These are phyloP conservation scores for Phytophthora pistaciae DNA, from an alignment of 352 stramenopile genomes.

Conservation along the genomic window DNA sequence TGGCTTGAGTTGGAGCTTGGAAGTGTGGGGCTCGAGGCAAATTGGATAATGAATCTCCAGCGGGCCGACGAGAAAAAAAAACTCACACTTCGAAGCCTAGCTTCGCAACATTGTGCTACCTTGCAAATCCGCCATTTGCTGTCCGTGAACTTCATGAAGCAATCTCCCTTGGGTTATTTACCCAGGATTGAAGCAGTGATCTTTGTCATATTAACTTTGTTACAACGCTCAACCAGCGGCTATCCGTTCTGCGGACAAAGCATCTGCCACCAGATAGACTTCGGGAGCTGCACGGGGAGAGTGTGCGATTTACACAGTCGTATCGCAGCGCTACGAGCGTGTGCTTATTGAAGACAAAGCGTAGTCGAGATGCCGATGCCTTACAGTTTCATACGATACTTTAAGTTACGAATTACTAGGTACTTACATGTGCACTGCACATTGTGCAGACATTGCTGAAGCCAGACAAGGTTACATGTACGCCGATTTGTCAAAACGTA, in stretches of 20 bases:
- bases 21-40: background rate
- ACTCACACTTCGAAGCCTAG: background rate
- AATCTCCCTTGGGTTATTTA: background rate
- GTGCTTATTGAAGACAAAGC: too few relatives aligned
- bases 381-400: too few relatives aligned
- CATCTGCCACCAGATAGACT: background rate
- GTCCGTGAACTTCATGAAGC: background rate
- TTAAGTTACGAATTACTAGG: too few relatives aligned
- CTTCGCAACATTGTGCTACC: background rate
- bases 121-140: background rate
- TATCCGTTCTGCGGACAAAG: background rate
- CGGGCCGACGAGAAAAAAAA: background rate
- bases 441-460: too few relatives aligned
- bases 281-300: background rate
- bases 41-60: conserved; percentile 23
- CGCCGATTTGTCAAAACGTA: too few relatives aligned
- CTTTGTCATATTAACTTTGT: background rate
- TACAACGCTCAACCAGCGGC: background rate
- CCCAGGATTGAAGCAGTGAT: background rate
- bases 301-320: too few relatives aligned
- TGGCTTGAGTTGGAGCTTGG: background rate
- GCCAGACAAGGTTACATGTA: too few relatives aligned
- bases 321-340: too few relatives aligned
- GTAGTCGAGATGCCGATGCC: too few relatives aligned
- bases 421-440: too few relatives aligned